Evolutionary conservation across 2,329 filamentous ascomycete genomes (phyloP).

Genomic region (Aureobasidium mangrovei): DNA sequence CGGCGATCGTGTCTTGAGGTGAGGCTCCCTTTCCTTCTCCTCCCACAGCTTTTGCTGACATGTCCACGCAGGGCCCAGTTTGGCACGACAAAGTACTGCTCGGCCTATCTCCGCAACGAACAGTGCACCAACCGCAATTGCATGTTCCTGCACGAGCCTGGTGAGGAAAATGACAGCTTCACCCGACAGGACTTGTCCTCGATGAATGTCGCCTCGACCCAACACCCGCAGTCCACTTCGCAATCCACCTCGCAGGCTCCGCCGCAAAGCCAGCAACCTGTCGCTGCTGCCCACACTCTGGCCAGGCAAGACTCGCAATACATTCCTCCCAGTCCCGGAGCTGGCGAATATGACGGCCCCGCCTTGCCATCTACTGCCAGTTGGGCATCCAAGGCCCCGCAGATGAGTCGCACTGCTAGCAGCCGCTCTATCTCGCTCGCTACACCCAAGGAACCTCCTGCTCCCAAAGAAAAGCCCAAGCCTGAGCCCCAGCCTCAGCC

Average conservation of each 20-base stretch:
- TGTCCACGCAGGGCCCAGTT: conserved; percentile 45
- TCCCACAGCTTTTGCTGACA: conserved; percentile 28
- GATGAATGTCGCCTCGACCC: conserved; percentile 81
- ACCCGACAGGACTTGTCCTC: conserved; percentile 89
- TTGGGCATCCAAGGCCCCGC: conserved; percentile 71
- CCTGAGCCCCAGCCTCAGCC: conserved; percentile 16
- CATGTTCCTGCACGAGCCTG: conserved; percentile 96
- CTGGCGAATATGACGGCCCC: conserved; percentile 59
- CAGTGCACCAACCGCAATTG: conserved; percentile 91
- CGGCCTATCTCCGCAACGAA: conserved; percentile 89
- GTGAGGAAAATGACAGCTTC: conserved; percentile 97
- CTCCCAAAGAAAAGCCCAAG: conserved; percentile 6
- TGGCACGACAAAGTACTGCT: conserved; percentile 97
- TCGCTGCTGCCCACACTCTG: conserved; percentile 53
- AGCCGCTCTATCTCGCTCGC: conserved; percentile 6
- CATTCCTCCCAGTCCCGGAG: conserved; percentile 20
- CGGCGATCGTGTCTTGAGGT: conserved; percentile 69
- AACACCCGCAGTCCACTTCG: conserved; percentile 44
- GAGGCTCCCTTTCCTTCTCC: conserved; percentile 43
- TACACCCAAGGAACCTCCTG: conserved; percentile 1
- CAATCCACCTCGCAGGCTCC: conserved; percentile 36
- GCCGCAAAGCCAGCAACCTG: conserved; percentile 41
- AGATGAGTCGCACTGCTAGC: conserved; percentile 20
- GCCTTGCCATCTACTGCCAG: conserved; percentile 89
- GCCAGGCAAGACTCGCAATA: conserved; percentile 44